Percentiles rank a stretch among this genome's conserved stretches.
These are phyloP conservation scores for Paraphysoderma sedebokerense DNA, from an alignment of 371 early-diverging fungal species.

Conservation along the genomic window DNA sequence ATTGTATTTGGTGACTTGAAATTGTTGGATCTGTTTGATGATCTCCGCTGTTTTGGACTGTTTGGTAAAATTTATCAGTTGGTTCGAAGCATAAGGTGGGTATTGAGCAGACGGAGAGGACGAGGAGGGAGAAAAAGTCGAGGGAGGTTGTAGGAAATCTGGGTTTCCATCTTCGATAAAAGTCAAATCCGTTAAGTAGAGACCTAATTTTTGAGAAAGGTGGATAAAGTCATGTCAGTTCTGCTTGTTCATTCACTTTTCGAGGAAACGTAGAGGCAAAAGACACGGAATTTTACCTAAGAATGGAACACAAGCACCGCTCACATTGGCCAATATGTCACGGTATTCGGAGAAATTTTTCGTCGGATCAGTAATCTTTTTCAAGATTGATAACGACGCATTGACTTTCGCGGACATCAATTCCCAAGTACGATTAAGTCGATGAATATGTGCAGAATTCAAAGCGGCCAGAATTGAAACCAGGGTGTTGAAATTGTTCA, in stretches of 20 bases:
- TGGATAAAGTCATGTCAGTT: too few relatives aligned
- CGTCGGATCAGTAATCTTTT: constrained; percentile 1
- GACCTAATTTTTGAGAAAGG: too few relatives aligned
- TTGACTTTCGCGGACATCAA: constrained; percentile 10
- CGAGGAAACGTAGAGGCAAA: too few relatives aligned
- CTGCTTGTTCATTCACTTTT: too few relatives aligned
- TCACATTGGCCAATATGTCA: constrained; percentile 59
- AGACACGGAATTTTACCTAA: too few relatives aligned
- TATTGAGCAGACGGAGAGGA: too few relatives aligned
- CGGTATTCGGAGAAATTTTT: constrained; percentile 70
- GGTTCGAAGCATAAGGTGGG: too few relatives aligned
- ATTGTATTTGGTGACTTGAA: constrained; percentile 69
- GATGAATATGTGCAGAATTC: constrained; percentile 68
- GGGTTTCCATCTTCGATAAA: constrained; percentile 88
- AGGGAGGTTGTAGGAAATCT: constrained; percentile 33
- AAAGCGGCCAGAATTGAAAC: constrained; percentile 81
- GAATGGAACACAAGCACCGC: constrained; percentile 86
- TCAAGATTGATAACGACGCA: constrained; percentile 7
- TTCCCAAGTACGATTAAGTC: constrained; percentile 77
- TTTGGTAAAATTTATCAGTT: constrained; percentile 82
- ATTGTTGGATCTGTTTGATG: constrained; percentile 83
- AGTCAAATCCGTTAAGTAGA: constrained; percentile 74
- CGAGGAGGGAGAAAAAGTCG: too few relatives aligned
- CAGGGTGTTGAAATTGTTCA: constrained; percentile 86
- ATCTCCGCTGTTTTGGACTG: constrained; percentile 71